These are phyloP conservation scores for Wickerhamiella shivajii DNA, from an alignment of 805 yeast genomes.

Conservation along the genomic window DNA sequence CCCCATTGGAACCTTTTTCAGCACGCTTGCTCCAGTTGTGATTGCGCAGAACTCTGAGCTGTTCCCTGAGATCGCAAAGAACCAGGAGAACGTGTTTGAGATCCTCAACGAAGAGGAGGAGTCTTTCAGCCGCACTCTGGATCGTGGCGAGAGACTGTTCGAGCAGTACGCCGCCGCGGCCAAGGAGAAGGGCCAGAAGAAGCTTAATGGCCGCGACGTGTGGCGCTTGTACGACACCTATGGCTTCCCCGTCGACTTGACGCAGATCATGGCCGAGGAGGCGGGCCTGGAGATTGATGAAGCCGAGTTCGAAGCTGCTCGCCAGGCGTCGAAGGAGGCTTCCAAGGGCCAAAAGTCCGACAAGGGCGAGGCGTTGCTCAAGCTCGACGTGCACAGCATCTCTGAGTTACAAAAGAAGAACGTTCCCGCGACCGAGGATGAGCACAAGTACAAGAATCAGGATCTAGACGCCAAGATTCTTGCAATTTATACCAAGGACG, in stretches of 20 bases:
- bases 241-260: slow-evolving; percentile 97
- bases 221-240: slow-evolving; percentile 98
- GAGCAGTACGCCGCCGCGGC: slow-evolving; percentile 86
- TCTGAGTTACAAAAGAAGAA: slow-evolving; percentile 47
- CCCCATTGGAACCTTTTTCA: slow-evolving; percentile 89
- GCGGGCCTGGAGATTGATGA: slow-evolving; percentile 87
- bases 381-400: slow-evolving; percentile 83
- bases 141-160: slow-evolving; percentile 93
- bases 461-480: slow-evolving; percentile 55
- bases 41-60: slow-evolving; percentile 74
- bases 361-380: slow-evolving; percentile 44
- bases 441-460: slow-evolving; percentile 49
- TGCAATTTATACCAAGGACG: slow-evolving; percentile 48
- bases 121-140: slow-evolving; percentile 87
- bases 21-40: slow-evolving; percentile 81
- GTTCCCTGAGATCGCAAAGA: slow-evolving; percentile 80
- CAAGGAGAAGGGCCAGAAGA: slow-evolving; percentile 53
- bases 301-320: slow-evolving; percentile 82
- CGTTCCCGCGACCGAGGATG: slow-evolving; percentile 73
- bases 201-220: slow-evolving; percentile 82
- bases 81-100: slow-evolving; percentile 65
- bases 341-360: slow-evolving; percentile 74
- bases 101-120: slow-evolving; percentile 92
- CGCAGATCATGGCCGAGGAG: slow-evolving; percentile 98
- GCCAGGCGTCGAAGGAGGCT: slow-evolving; percentile 80